Evolutionary conservation across 345 rosid genomes (phyloP), one percentile per base, ranked within the genome.

Genomic region (Corchorus capsularis): DNA sequence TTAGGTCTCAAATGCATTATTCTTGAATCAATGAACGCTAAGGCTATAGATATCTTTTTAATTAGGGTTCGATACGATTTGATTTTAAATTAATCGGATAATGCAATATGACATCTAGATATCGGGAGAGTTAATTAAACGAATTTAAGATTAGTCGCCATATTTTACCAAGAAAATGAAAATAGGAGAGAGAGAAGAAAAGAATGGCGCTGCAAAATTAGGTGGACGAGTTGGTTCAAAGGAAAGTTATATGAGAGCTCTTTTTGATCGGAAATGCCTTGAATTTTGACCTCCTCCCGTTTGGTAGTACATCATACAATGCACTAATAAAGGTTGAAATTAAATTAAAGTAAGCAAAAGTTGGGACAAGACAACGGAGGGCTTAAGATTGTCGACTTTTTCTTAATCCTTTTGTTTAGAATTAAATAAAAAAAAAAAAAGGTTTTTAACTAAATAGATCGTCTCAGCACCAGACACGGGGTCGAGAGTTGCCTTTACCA

Each of bases 381-480:
- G 62, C 62, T 20, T 57, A 57, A 10, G 22, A 55, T 55, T 55
- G 60, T 55, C 60, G 4, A n/a, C 10, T 1, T 27, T 27, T 27
- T 27, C 27, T 1, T 27, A 27, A 27, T 27, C 27, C 27, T 27
- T 0, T 27, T 27, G 27, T 27, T 27, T 27, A 27, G 27, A 27
- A 27, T 27, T 0, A 27, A 27, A 27, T 27, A 27, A 27, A 27
- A 27, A 0, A 27, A 27, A 27, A n/a, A 55, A 0, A n/a, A 20
- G 37, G 22, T 49, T 50, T 49, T 57, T 20, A 39, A 3, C 6
- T 39, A 39, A 6, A 39, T 16, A 3, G 14, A 27, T 13, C 17
- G 73, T 22, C 52, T 34, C 73, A 17, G 61, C 62, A 35, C 47
- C 73, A 53, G 73, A 70, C 73, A 70, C 62, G 73, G 62, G 17